These are phyloP conservation scores for Leavenworthia alabamica DNA, from an alignment of 345 rosid species.

Conservation along the genomic window DNA sequence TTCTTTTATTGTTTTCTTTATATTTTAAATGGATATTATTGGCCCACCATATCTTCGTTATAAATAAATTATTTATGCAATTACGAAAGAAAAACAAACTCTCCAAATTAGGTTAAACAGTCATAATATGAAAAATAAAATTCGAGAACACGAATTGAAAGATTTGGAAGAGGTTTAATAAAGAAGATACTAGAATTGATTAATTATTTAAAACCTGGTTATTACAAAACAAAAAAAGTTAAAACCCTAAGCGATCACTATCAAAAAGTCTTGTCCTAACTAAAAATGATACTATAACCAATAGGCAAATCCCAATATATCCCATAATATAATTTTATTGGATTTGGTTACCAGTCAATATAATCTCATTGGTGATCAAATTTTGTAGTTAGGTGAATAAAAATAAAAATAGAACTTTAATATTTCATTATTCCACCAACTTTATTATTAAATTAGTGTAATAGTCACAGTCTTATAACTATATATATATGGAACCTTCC, in stretches of 20 bases:
- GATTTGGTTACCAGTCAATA: slow-evolving; percentile 28
- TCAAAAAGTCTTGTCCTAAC: slow-evolving; percentile 25
- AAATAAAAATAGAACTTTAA: slow-evolving; percentile 2
- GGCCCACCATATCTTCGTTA: slow-evolving; percentile 29
- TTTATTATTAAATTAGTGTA: background rate
- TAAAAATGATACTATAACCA: slow-evolving; percentile 14
- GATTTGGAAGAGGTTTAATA: slow-evolving; percentile 13
- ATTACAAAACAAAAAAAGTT: too few relatives aligned
- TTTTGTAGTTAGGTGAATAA: slow-evolving; percentile 11
- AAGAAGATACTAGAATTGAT: slow-evolving; percentile 16
- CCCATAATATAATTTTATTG: slow-evolving; percentile 17
- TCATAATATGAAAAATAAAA: background rate
- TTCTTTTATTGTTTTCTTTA: slow-evolving; percentile 24
- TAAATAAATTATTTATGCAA: slow-evolving; percentile 4
- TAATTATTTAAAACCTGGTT: slow-evolving; percentile 17
- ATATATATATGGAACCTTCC: background rate
- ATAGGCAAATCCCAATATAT: background rate
- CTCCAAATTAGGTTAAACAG: background rate
- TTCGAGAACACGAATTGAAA: slow-evolving; percentile 15
- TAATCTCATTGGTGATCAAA: slow-evolving; percentile 19
- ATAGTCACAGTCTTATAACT: slow-evolving; percentile 6
- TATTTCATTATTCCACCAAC: slow-evolving; percentile 18
- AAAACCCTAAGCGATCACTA: slow-evolving; percentile 19
- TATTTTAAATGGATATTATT: slow-evolving; percentile 10
- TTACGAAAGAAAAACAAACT: slow-evolving; percentile 24